A percentile compares a stretch with the other conserved stretches of the same genome.
Conservation (phyloP, 164 flowering plant species). For the Santalum album region DNA sequence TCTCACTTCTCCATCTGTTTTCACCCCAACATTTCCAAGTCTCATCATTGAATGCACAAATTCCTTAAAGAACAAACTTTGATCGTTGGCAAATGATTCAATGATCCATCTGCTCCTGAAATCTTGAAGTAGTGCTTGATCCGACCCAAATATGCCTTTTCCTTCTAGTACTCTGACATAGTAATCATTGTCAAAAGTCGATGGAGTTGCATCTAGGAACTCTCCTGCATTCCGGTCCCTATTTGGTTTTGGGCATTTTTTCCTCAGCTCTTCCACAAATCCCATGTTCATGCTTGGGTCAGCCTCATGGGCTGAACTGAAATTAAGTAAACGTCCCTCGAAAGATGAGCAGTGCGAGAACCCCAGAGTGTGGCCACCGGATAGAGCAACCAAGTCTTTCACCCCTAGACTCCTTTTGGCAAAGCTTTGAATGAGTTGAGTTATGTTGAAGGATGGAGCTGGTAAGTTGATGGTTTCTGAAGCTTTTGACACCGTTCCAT, state of each 20-base stretch:
- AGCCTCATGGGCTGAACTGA: slow-evolving; percentile 26
- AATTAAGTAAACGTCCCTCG: slow-evolving; percentile 38
- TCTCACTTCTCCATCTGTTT: slow-evolving; percentile 47
- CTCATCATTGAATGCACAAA: slow-evolving; percentile 59
- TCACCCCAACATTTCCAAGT: slow-evolving; percentile 52
- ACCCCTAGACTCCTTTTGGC: slow-evolving; percentile 43
- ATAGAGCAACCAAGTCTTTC: slow-evolving; percentile 55
- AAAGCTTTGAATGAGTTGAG: slow-evolving; percentile 57
- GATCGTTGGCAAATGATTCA: slow-evolving; percentile 39
- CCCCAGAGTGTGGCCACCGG: slow-evolving; percentile 71
- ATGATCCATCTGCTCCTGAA: slow-evolving; percentile 43
- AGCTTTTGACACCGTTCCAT: slow-evolving; percentile 61
- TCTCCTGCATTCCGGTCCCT: slow-evolving; percentile 35
- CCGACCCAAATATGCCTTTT: slow-evolving; percentile 53
- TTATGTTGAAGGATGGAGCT: slow-evolving; percentile 42
- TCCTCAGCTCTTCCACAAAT: slow-evolving; percentile 31
- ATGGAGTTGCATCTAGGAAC: slow-evolving; percentile 44
- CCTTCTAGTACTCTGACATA: slow-evolving; percentile 31
- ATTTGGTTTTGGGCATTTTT: slow-evolving; percentile 35
- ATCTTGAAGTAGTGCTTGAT: slow-evolving; percentile 40
- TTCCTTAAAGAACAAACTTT: slow-evolving; percentile 45
- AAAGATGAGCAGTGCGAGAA: slow-evolving; percentile 73
- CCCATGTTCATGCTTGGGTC: slow-evolving; percentile 40
- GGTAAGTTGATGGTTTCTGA: slow-evolving; percentile 46
- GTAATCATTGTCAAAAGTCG: slow-evolving; percentile 47